Evolutionary conservation across 2,329 filamentous ascomycete genomes (phyloP).

Genomic region (Trichoderma asperellum): DNA sequence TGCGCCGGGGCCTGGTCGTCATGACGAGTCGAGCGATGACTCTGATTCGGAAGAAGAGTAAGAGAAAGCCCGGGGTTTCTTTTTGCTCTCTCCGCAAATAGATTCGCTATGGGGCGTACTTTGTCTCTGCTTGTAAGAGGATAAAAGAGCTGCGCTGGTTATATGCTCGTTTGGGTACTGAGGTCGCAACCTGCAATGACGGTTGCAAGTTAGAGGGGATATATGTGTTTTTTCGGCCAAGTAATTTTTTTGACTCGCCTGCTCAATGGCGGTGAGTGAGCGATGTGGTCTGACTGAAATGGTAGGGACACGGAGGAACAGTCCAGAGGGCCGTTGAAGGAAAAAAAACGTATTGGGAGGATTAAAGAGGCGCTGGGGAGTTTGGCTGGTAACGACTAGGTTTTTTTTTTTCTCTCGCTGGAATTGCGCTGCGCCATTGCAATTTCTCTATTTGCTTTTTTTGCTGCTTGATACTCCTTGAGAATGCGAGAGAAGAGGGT

Average conservation of each 20-base stretch:
- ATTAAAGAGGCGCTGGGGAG: conserved; percentile 29
- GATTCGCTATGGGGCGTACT: not conserved
- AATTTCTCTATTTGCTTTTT: conserved; percentile 2
- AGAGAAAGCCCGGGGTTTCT: conserved; percentile 1
- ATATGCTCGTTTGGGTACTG: conserved; percentile 11
- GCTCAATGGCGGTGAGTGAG: conserved; percentile 7
- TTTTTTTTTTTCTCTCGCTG: conserved; percentile 26
- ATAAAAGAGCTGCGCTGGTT: conserved; percentile 1
- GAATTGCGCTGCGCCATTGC: conserved; percentile 18
- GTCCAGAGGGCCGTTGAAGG: conserved; percentile 1
- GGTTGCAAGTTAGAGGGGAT: conserved; percentile 12
- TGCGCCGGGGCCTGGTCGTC: conserved; percentile 38
- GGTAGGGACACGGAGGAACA: conserved; percentile 1
- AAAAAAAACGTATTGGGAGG: conserved; percentile 9
- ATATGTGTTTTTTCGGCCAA: conserved; percentile 9
- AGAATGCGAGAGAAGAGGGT: conserved; percentile 2
- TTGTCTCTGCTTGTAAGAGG: not conserved
- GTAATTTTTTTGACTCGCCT: conserved; percentile 2
- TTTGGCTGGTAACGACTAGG: conserved; percentile 28
- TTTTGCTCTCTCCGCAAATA: not conserved
- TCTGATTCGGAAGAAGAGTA: conserved; percentile 56
- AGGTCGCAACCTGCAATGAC: not conserved
- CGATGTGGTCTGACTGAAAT: not conserved
- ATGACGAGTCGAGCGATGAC: conserved; percentile 46
- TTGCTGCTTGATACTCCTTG: conserved; percentile 22